Base-by-base conservation (phyloP, 352 stramenopile species). In the Pythium myriotylum region DNA sequence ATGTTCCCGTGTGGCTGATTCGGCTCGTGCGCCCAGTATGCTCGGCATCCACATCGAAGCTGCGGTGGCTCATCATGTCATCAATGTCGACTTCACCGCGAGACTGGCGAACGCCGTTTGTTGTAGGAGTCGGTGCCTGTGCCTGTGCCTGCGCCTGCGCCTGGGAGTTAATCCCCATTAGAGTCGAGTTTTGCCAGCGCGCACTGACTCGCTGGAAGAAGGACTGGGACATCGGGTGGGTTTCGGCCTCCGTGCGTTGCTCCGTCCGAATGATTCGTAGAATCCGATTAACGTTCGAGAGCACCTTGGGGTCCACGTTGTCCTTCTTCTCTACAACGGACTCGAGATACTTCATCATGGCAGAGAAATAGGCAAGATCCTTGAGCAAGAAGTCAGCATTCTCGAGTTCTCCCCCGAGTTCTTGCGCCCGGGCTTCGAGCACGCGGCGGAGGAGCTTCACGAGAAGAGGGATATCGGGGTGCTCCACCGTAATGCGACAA, bases 231-330 rank as follows among this genome's bases (percentile, higher is more conserved):
- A 81, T 69, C 10, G 70, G 72, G 48, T 9, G 62, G n/a, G 43
- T 41, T 1, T 24, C 19, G 2, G 70, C 67, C 43, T 88, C 81
- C 19, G 81, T 80, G 2, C 70, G 70, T 12, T 76, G 68, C 67
- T 92, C 81, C 8, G 79, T 65, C 47, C 87, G 76, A 42, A 89
- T 73, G 27, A 93, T 91, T 2, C 84, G 80, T 35, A 93, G 46
- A 2, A 93, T 81, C 14, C 84, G 82, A 41, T 93, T 90, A 2
- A 81, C 73, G 37, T 93, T 93, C 16, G 81, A 90, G 8, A 91
- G 50, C 2, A 91, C 56, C 13, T 76, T 70, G 0, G 61, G 55
- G 16, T 93, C 84, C 10, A 59, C 35, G 2, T 2, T 20, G 13
- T 60, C 54, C 41, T 73, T 73, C 17, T 60, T 70, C 37, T 62